phyloP scores from a whole-genome alignment of 306 rosid genomes.

The Crataegus laevigata region DNA sequence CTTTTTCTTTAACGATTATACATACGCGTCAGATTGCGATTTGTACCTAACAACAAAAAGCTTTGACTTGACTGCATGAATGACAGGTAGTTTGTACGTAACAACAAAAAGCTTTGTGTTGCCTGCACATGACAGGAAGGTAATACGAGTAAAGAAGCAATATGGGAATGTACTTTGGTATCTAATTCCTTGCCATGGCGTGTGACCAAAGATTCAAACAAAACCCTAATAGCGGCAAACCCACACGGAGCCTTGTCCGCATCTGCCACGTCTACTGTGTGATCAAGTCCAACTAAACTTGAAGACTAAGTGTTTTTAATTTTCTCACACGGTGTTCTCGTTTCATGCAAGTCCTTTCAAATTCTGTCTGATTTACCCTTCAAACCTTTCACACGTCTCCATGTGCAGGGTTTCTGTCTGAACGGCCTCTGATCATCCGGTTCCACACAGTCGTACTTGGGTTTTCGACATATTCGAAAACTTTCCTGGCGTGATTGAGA shows the following conservation, averaged over 20 bases:
- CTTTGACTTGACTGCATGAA: too few species aligned
- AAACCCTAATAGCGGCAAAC: slow-evolving; percentile 6
- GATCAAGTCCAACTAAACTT: background rate
- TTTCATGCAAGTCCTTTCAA: too few species aligned
- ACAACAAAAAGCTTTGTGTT: background rate
- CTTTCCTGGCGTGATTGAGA: slow-evolving; percentile 24
- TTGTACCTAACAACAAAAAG: too few species aligned
- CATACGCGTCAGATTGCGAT: too few species aligned
- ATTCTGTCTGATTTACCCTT: too few species aligned
- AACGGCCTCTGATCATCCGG: slow-evolving; percentile 47
- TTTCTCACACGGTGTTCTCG: too few species aligned
- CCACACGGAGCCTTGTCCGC: background rate
- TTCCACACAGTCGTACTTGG: slow-evolving; percentile 61
- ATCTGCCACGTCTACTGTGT: background rate
- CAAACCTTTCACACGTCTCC: too few species aligned
- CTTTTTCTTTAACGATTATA: too few species aligned
- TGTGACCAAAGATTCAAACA: background rate
- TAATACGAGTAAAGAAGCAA: too few species aligned
- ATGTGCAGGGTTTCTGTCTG: slow-evolving; percentile 1
- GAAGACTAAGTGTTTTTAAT: background rate
- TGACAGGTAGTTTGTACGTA: background rate
- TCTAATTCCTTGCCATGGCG: slow-evolving; percentile 20
- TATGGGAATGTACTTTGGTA: slow-evolving; percentile 11
- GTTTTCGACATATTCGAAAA: slow-evolving; percentile 20
- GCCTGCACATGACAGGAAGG: background rate